A percentile compares a stretch with the other conserved stretches of the same genome.
phyloP scores from a whole-genome alignment of 2,329 filamentous ascomycete species.

The Botrytis galanthina region DNA sequence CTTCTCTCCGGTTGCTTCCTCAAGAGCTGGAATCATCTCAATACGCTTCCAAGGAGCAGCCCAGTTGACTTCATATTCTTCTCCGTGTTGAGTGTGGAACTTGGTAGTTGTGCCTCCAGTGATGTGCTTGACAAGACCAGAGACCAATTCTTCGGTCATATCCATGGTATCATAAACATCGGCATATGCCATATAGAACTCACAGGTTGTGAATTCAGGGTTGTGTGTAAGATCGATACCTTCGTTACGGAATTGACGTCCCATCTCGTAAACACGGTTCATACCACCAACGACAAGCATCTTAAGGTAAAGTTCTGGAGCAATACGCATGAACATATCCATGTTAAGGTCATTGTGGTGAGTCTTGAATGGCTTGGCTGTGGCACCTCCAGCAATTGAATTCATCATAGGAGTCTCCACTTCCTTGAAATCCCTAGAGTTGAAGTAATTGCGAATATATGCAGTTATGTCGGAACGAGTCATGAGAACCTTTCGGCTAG shows the following conservation, averaged over 20 bases:
- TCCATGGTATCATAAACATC: constrained; percentile 90
- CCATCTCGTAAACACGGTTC: constrained; percentile 93
- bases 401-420: constrained; percentile 99
- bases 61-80: constrained; percentile 93
- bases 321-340: constrained; percentile 92
- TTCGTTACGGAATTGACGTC: constrained; percentile 94
- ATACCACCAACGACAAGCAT: constrained; percentile 90
- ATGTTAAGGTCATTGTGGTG: constrained; percentile 95
- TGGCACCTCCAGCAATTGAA: constrained; percentile 90
- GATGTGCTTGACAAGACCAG: constrained; percentile 81
- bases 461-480: constrained; percentile 84
- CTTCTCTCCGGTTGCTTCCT: constrained; percentile 86
- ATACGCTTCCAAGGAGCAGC: constrained; percentile 88
- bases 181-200: constrained; percentile 94
- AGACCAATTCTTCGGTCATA: constrained; percentile 90
- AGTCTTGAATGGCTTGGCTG: constrained; percentile 90
- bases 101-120: constrained; percentile 82
- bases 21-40: constrained; percentile 93
- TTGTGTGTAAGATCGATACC: constrained; percentile 92
- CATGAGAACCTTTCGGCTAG: constrained; percentile 77
- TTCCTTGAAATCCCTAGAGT: constrained; percentile 83
- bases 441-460: constrained; percentile 85
- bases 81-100: constrained; percentile 82
- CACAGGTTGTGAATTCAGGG: constrained; percentile 95
- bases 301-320: constrained; percentile 96